A percentile compares a stretch with the other conserved stretches of the same genome.
phyloP scores from a whole-genome alignment of 2,329 filamentous ascomycete species.

The Spiromastix sp. region DNA sequence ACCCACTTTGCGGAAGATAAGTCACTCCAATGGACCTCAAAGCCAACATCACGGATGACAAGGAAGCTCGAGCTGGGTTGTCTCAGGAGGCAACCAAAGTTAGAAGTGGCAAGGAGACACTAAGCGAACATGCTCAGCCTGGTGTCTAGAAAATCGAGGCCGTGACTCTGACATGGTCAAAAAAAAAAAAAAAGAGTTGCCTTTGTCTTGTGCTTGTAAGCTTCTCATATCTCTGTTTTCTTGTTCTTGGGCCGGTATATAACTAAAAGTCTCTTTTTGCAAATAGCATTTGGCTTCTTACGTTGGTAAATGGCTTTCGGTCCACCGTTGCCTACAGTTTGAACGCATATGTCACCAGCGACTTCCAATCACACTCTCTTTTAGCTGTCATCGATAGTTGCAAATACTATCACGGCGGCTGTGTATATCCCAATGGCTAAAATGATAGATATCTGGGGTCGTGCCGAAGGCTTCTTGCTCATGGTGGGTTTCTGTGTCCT shows the following conservation, averaged over 20 bases:
- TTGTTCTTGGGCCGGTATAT: neutral
- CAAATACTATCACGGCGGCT: slow-evolving; percentile 44
- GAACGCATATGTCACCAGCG: slow-evolving; percentile 37
- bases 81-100: too few species aligned
- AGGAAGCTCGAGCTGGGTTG: too few species aligned
- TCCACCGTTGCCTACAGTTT: neutral
- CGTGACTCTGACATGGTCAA: slow-evolving; percentile 4
- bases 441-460: slow-evolving; percentile 48
- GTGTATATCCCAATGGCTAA: slow-evolving; percentile 48
- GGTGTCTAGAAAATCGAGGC: slow-evolving; percentile 1
- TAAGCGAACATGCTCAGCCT: neutral
- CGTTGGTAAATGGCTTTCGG: neutral
- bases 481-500: slow-evolving; percentile 34
- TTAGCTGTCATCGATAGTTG: slow-evolving; percentile 41
- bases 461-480: slow-evolving; percentile 42
- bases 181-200: too few species aligned
- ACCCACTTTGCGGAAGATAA: too few species aligned
- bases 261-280: neutral
- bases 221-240: neutral
- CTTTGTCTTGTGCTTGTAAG: neutral
- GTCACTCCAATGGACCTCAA: too few species aligned
- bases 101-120: neutral
- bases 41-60: too few species aligned
- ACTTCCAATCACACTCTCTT: slow-evolving; percentile 40
- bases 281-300: neutral